Base-by-base conservation (phyloP, 176 grass and related monocot genomes). In the Thinopyrum elongatum region DNA sequence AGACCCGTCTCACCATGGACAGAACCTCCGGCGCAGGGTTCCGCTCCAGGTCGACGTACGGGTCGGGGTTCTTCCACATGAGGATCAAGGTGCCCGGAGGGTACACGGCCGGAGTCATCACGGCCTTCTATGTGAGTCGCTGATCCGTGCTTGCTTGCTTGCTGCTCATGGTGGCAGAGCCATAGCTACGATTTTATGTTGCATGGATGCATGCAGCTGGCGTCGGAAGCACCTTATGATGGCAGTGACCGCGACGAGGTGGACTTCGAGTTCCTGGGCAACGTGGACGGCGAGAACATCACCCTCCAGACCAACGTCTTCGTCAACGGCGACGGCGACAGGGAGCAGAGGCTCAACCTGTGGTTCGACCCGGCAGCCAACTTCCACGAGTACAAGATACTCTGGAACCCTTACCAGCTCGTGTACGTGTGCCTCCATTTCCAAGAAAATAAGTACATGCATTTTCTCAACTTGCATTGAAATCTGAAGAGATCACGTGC, bases 371-470 rank as follows among this genome's bases (percentile, higher is more conserved):
- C 94, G 2, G 76, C 92, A 13, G 86, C 90, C 19, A 86, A 94
- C 29, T 91, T 97, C 90, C 95, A 97, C 23, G 86, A 92, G 71
- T 94, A 97, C 86, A 82, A 31, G 71, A 85, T 94, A 38, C 86
- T 97, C n/a, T 97, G 95, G 95, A 97, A 97, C 76, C 90, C 95
- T 5, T 89, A 86, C 85, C 95, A 92, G 31, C 70, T 94, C 10
- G 95, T 91, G 95, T 94, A 83, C 15, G 94, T 88, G 16, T 19
- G 17, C 17, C 17, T 31, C 17, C 19, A 68, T 8, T 25, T 28
- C 26, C 25, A 27, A 13, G 11, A 27, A 64, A 64, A 64, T 25
- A 23, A 6, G 26, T 12, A 29, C 14, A 2, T 30, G 0, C 1
- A 5, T 4, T 13, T 4, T 63, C 60, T 27, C 49, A 53, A 53